Percentiles rank a stretch among this genome's conserved stretches.
These are phyloP conservation scores for Coemansia sp. DNA, from an alignment of 192 early-diverging fungal genomes.

Conservation along the genomic window DNA sequence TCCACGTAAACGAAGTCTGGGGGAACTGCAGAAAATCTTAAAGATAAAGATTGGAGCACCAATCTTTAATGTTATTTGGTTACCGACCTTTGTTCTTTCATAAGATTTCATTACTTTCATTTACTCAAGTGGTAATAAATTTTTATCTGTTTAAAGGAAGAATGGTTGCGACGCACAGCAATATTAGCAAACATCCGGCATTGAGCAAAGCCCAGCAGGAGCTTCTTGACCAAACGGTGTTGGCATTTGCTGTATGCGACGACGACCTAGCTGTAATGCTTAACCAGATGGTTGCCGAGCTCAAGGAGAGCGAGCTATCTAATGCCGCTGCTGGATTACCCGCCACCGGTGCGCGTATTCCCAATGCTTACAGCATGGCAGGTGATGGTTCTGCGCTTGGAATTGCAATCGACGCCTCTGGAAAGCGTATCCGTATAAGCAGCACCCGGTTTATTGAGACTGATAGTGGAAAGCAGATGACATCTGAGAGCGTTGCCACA, in stretches of 20 bases:
- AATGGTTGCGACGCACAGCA: background rate
- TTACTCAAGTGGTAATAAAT: too few species aligned
- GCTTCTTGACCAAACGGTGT: constrained; percentile 55
- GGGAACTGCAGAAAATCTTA: too few species aligned
- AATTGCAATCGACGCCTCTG: constrained; percentile 77
- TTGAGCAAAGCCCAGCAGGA: constrained; percentile 19
- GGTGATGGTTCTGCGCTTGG: constrained; percentile 70
- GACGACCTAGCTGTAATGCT: constrained; percentile 14
- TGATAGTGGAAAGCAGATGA: constrained; percentile 28
- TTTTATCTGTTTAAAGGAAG: background rate
- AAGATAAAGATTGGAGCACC: background rate
- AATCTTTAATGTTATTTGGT: background rate
- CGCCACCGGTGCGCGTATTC: constrained; percentile 52
- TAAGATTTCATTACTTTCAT: background rate
- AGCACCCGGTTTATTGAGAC: constrained; percentile 65
- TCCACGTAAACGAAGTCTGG: too few species aligned
- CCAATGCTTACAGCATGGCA: constrained; percentile 66
- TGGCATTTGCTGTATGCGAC: constrained; percentile 24
- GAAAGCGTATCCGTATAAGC: constrained; percentile 90
- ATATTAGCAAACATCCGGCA: background rate
- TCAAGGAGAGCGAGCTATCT: constrained; percentile 43
- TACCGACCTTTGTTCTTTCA: background rate
- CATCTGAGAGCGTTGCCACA: constrained; percentile 35
- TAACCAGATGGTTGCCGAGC: constrained; percentile 41
- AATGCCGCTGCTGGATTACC: constrained; percentile 76